Base-by-base conservation (phyloP, 2,329 filamentous ascomycete genomes). In the Aspergillus amoenus region DNA sequence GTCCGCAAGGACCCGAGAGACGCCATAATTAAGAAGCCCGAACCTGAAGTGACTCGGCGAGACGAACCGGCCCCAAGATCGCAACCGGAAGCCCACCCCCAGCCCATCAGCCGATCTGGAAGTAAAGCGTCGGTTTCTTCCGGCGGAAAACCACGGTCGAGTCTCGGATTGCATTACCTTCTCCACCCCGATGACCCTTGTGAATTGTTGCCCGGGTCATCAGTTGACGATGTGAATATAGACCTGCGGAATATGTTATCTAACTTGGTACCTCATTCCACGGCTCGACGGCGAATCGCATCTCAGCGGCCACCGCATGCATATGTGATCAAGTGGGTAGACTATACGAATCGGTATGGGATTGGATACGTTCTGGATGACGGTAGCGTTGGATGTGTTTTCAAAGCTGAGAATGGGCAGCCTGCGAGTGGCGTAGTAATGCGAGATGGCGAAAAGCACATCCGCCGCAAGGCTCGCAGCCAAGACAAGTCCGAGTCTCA, bases 321-420 rank as follows among this genome's bases (percentile, higher is more conserved):
- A 2, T 77, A 79, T 56, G 79, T 81, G 4, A 77, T 80, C 48
- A 81, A 81, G 68, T 81, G 79, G 79, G 79, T 81, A 18, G 79
- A 81, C 60, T 81, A 81, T 61, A 79, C 79, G 7, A 80, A 80
- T 57, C 75, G 78, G 46, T 80, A 81, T 57, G 79, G 79, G 11
- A 80, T 81, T 47, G 79, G 78, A 5, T 81, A 81, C 60, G 77
- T 81, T 7, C 62, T 81, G n/a, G 76, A 78, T 45, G 78, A 81
- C 64, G 78, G 78, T 4, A 80, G 76, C 34, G 76, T 81, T 21
- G 79, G 79, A 4, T 81, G 78, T 66, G 73, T 81, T 9, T 78
- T 81, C 63, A 80, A 78, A 60, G 76, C 73, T 9, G 76, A 78
- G 51, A 73, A 79, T 51, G 72, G 70, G 1, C 72, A 73, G 51